Conservation (phyloP, 2,329 filamentous ascomycete genomes). For the Fusarium camptoceras region DNA sequence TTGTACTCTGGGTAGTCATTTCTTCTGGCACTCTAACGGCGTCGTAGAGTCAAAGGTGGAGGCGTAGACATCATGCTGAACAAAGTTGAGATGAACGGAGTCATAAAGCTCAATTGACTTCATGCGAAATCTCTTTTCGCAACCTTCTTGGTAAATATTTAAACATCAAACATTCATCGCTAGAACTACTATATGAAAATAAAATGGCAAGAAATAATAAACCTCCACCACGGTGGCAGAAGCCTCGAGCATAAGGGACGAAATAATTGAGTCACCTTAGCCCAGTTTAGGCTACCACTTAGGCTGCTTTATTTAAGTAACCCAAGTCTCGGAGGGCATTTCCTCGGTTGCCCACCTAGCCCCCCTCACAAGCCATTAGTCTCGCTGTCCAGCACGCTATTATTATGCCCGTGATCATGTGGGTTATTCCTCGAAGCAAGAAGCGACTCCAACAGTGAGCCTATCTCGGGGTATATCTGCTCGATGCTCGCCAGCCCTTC, state of each 20-base stretch:
- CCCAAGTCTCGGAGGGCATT: too few relatives aligned
- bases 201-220: background rate
- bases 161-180: constrained; percentile 17
- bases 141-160: background rate
- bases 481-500: constrained; percentile 45
- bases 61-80: background rate
- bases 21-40: background rate
- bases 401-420: constrained; percentile 35
- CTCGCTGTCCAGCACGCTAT: constrained; percentile 13
- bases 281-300: too few relatives aligned
- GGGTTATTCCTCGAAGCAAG: constrained; percentile 37
- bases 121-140: constrained; percentile 23
- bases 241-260: background rate
- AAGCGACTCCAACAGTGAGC: constrained; percentile 43
- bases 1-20: background rate
- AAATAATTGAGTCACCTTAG: too few relatives aligned
- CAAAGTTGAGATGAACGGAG: background rate
- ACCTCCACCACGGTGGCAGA: too few relatives aligned
- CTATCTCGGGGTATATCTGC: constrained; percentile 48
- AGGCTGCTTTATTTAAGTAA: too few relatives aligned
- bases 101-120: background rate
- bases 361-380: constrained; percentile 33
- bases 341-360: too few relatives aligned
- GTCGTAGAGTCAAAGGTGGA: background rate
- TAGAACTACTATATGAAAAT: constrained; percentile 6